Base-by-base conservation (phyloP, 2,329 filamentous ascomycete genomes). In the Saccharata proteae region DNA sequence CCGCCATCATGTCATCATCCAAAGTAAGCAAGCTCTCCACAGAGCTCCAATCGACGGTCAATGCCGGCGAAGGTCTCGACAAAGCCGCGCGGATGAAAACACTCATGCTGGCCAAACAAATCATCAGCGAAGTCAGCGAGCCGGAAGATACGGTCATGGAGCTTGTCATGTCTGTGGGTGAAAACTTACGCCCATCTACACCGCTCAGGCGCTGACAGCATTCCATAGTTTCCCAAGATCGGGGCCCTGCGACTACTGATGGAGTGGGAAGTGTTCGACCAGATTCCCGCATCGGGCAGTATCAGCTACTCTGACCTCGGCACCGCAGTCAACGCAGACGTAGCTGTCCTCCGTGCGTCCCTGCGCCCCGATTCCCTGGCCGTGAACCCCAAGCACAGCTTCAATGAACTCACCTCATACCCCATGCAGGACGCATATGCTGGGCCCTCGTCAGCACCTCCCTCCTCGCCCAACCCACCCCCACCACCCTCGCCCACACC, bases 291-390 rank as follows among this genome's bases (percentile, higher is more conserved):
- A 2, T 13, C 13, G 13, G 30, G 30, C 7, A 21, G 17, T n/a
- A 35, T 30, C n/a, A 30, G 27, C 11, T 35, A 35, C 19, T 16
- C 17, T 6, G 33, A 35, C 6, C 19, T 31, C n/a, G 33, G 27
- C 3, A 24, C 28, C 3, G 28, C 26, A 13, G 27, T 24, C 23
- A 21, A 21, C 15, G 33, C 33, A 8, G 33, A 35, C 16, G 33
- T 30, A n/a, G 15, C 27, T 10, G 18, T 35, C 12, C 22, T 35
- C 15, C 33, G 28, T 18, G 14, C 25, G 7, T 13, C 11, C 12
- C 11, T 16, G 16, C 12, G 24, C 12, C n/a, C n/a, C n/a, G n/a
- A n/a, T n/a, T n/a, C n/a, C n/a, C n/a, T n/a, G n/a, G n/a, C n/a
- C n/a, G n/a, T n/a, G n/a, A n/a, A n/a, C n/a, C n/a, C n/a, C n/a